Percentiles rank a stretch among this genome's conserved stretches.
These are phyloP conservation scores for Entomortierella beljakovae DNA, from an alignment of 192 early-diverging fungal genomes.

Conservation along the genomic window DNA sequence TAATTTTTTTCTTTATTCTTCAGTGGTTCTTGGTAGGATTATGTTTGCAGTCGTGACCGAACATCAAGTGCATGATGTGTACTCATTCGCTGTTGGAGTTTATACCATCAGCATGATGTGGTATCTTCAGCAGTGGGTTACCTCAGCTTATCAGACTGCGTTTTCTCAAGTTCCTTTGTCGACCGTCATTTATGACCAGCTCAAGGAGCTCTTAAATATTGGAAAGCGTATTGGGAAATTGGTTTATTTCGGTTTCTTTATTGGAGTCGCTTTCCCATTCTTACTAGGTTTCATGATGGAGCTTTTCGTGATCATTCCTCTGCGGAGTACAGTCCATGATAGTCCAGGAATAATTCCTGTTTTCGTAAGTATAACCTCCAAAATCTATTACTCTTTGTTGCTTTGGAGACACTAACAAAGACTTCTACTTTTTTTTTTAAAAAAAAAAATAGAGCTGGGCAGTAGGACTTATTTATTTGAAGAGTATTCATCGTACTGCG, in stretches of 20 bases:
- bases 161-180: conserved; percentile 5
- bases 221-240: conserved; percentile 51
- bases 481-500: conserved; percentile 64
- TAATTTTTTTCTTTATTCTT: conserved; percentile 23
- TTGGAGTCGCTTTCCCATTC: conserved; percentile 78
- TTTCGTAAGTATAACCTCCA: conserved; percentile 26
- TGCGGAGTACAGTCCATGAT: conserved; percentile 54
- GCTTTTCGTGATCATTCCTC: conserved; percentile 76
- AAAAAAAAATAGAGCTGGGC: conserved; percentile 72
- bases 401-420: neutral
- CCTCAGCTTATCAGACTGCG: no score
- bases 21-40: conserved; percentile 71
- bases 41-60: conserved; percentile 60
- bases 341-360: conserved; percentile 43
- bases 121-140: conserved; percentile 45
- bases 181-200: neutral
- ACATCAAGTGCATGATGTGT: conserved; percentile 80
- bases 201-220: conserved; percentile 18
- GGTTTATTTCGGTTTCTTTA: conserved; percentile 60
- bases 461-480: conserved; percentile 76
- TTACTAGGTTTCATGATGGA: conserved; percentile 77
- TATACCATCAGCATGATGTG: conserved; percentile 57
- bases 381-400: neutral
- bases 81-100: conserved; percentile 78
- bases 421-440: neutral